These are phyloP conservation scores for Neopestalotiopsis clavispora DNA, from an alignment of 2,329 filamentous ascomycete species.

Conservation along the genomic window DNA sequence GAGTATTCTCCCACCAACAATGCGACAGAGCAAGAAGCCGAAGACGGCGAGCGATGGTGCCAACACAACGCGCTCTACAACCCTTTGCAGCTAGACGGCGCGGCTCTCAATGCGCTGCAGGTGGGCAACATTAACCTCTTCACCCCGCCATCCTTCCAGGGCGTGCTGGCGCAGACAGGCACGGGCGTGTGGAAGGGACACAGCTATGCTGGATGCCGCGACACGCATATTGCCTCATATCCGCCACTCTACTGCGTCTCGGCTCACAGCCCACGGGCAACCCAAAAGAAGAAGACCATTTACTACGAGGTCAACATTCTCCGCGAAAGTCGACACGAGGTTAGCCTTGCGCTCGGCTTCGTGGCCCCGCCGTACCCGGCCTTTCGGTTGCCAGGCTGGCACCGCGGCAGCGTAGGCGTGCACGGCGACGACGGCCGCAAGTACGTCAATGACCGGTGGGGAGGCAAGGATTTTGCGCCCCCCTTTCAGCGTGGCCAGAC, in stretches of 20 bases:
- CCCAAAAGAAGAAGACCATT: constrained; percentile 51
- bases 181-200: constrained; percentile 58
- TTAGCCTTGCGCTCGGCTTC: constrained; percentile 70
- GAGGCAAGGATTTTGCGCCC: constrained; percentile 70
- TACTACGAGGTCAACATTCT: constrained; percentile 75
- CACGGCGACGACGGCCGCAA: constrained; percentile 80
- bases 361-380: constrained; percentile 76
- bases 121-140: constrained; percentile 60
- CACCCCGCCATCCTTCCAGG: constrained; percentile 52
- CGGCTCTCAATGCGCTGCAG: constrained; percentile 52
- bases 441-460: constrained; percentile 77
- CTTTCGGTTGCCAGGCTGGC: constrained; percentile 82
- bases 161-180: constrained; percentile 48
- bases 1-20: constrained; percentile 73
- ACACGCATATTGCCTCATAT: constrained; percentile 69
- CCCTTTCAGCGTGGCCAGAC: constrained; percentile 70
- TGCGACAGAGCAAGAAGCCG: constrained; percentile 66
- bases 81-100: constrained; percentile 55
- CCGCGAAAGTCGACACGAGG: constrained; percentile 45
- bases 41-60: constrained; percentile 71
- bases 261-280: constrained; percentile 61
- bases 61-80: constrained; percentile 59
- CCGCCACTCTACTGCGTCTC: constrained; percentile 70
- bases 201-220: constrained; percentile 51
- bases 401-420: constrained; percentile 75